phyloP scores from a whole-genome alignment of 257 asterid genomes.

The Penstemon eatonii region DNA sequence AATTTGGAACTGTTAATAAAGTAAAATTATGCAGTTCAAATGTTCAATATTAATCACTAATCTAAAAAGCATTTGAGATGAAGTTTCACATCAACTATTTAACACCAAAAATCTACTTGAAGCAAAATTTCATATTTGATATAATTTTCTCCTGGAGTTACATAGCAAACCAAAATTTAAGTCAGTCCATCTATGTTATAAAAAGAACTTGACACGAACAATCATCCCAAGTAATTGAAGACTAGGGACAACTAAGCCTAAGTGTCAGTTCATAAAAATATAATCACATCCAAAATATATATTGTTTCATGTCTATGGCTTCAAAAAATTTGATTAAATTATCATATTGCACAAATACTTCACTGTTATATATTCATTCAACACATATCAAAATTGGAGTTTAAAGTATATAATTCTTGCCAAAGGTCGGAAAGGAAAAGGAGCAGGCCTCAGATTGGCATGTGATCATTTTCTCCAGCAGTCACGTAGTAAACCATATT shows the following conservation, averaged over 20 bases:
- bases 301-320: conserved; percentile 2
- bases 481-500: background rate
- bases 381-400: background rate
- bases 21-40: background rate
- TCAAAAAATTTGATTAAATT: background rate
- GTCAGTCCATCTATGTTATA: background rate
- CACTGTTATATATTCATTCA: background rate
- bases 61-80: conserved; percentile 5
- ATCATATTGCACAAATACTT: background rate
- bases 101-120: background rate
- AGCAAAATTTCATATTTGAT: background rate
- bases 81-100: conserved; percentile 1
- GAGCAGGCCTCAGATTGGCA: background rate
- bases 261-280: background rate
- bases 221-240: conserved; percentile 6
- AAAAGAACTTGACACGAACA: background rate
- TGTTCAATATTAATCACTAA: background rate
- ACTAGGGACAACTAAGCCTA: background rate
- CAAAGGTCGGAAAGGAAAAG: background rate
- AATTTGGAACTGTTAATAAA: conserved; percentile 7
- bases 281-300: background rate
- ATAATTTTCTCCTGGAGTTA: background rate
- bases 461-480: background rate
- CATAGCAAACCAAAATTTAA: background rate
- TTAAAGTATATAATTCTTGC: background rate